phyloP scores from a whole-genome alignment of 139 green algal species.

The Astrephomene gubernaculifera region DNA sequence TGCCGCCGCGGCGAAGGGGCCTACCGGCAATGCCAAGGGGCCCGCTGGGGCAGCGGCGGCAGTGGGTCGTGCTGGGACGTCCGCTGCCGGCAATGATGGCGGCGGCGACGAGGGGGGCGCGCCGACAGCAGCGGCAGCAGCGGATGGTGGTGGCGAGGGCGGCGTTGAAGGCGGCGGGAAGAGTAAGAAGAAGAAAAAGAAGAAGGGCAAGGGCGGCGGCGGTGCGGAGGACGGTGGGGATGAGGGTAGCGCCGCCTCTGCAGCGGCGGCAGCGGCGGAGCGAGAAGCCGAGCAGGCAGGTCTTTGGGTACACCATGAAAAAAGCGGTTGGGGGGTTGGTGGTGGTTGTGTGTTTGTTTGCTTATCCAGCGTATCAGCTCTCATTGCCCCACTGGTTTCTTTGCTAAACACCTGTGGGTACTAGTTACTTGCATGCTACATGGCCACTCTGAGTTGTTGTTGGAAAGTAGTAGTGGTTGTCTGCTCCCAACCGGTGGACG shows the following conservation, averaged over 20 bases:
- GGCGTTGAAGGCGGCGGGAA: background rate
- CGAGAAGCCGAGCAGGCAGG: background rate
- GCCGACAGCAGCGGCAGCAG: background rate
- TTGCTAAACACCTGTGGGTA: background rate
- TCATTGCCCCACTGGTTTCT: background rate
- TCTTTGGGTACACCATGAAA: no score
- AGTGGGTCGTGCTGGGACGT: background rate
- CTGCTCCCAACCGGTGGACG: background rate
- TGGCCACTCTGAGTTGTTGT: background rate
- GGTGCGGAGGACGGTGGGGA: background rate
- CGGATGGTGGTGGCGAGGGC: background rate
- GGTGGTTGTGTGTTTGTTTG: background rate
- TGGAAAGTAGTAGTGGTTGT: background rate
- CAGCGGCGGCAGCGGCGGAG: background rate
- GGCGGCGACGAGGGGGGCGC: background rate
- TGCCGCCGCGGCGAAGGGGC: background rate
- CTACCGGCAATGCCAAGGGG: background rate
- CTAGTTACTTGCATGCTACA: no score
- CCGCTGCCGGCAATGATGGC: background rate
- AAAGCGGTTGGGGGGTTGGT: background rate
- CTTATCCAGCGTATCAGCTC: background rate
- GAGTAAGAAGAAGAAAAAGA: constrained; percentile 32
- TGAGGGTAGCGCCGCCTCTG: background rate
- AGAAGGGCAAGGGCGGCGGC: constrained; percentile 1
- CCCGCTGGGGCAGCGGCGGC: background rate